Evolutionary conservation across 2,329 filamentous ascomycete species (phyloP), one percentile per base, ranked within the genome.

Genomic region (Talaromyces sp.): DNA sequence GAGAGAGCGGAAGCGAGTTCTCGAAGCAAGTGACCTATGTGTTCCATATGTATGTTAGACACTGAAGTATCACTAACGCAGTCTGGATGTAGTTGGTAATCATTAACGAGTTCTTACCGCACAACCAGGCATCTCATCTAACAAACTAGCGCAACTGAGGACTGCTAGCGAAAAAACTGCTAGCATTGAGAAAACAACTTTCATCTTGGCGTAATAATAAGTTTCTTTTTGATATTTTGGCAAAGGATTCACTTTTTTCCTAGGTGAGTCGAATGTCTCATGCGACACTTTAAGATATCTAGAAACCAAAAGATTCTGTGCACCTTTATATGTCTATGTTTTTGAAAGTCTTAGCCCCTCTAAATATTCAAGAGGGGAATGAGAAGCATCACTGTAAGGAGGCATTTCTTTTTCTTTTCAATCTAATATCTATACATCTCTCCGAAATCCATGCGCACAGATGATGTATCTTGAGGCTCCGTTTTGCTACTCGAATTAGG

Each of bases 1-100:
- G n/a, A n/a, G 64, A 63, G 5, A 40, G 34, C 19, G 64, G 43
- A 34, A 66, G 53, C 17, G 64, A 66, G 31, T 58, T 27, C 17
- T 63, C 53, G 27, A 66, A 66, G 38, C 64, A 66, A 34, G 53
- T 66, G 36, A 34, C 64, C 64, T 66, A 31, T 36, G 10, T 22
- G 27, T 36, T 22, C 2, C 29, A 58, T 22, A 27, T 40, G 2
- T 43, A 53, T 53, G 27, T 66, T 25, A 63, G 59, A 49, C 6
- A 45, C 29, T 3, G 25, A 19, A n/a, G 19, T 5, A 17, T 17
- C 17, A 7, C 6, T 29, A 34, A 15, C 8, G 11, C 34, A 19
- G 11, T 19, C 17, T 5, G 25, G 19, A n/a, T 43, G 7, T 47
- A 54, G 10, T 31, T 31, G 22, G 22, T 34, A 34, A 22, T 1